Conservation (phyloP, 306 rosid species). For the Cucurbita maxima region DNA sequence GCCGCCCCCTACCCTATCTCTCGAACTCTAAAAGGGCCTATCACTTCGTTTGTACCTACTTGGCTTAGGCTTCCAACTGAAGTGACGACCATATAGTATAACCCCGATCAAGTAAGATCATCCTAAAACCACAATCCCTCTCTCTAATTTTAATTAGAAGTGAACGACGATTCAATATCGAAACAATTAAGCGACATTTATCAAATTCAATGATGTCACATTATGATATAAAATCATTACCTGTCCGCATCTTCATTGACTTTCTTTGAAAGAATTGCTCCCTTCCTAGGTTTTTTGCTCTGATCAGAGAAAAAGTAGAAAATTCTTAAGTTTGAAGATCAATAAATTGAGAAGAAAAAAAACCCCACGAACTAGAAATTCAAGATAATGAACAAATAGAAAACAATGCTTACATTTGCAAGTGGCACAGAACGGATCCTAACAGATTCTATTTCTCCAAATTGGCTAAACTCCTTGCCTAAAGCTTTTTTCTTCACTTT, state of each 20-base stretch:
- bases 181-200: not conserved
- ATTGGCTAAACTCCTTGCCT: slow-evolving; percentile 51
- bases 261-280: slow-evolving; percentile 60
- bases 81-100: not conserved
- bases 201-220: not conserved
- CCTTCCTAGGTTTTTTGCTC: slow-evolving; percentile 83
- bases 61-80: no score
- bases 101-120: not conserved
- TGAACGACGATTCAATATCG: not conserved
- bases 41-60: no score
- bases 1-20: no score
- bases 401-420: slow-evolving; percentile 51
- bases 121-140: not conserved
- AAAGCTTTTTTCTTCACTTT: slow-evolving; percentile 65
- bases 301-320: slow-evolving; percentile 2
- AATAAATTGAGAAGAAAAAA: not conserved
- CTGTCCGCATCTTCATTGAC: slow-evolving; percentile 59
- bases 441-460: slow-evolving; percentile 87
- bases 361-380: not conserved
- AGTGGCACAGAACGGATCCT: slow-evolving; percentile 91
- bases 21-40: no score
- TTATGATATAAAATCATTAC: slow-evolving; percentile 22
- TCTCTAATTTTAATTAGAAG: not conserved
- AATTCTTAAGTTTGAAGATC: not conserved
- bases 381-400: not conserved